A percentile compares a stretch with the other conserved stretches of the same genome.
phyloP scores from a whole-genome alignment of 108 stramenopile genomes.

The Hondaea fermentalgiana region DNA sequence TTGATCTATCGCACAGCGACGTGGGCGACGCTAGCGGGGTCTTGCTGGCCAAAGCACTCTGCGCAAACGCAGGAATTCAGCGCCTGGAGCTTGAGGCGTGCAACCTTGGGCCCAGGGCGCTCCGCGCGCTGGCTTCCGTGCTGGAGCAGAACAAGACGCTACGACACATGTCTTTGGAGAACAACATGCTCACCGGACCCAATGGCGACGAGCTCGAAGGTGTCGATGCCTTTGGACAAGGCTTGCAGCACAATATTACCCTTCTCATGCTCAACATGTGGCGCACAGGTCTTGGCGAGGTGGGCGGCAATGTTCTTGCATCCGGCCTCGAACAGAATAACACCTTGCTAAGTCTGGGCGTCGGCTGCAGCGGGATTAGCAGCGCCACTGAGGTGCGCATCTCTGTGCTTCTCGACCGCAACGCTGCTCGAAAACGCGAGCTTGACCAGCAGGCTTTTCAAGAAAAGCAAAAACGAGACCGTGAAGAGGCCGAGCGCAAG shows the following conservation, averaged over 20 bases:
- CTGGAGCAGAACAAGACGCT: neutral
- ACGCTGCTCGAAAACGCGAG: neutral
- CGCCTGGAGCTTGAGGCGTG: neutral
- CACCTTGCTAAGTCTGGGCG: neutral
- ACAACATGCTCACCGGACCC: neutral
- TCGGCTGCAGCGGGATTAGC: neutral
- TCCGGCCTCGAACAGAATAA: neutral
- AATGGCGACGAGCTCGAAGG: neutral
- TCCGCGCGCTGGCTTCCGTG: neutral
- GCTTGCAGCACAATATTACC: neutral
- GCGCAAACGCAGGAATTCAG: neutral
- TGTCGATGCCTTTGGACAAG: neutral
- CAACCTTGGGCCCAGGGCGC: neutral
- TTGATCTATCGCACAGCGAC: neutral
- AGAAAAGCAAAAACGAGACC: neutral
- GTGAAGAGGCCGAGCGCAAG: neutral
- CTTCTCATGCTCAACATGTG: slow-evolving; percentile 14
- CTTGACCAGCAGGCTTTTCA: neutral
- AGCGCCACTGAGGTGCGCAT: neutral
- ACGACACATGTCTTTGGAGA: neutral
- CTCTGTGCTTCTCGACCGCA: neutral
- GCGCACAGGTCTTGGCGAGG: neutral
- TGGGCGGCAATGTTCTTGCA: neutral
- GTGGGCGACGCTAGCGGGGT: neutral
- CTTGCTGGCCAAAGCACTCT: neutral